Evolutionary conservation across 768 basidiomycete species (phyloP), one percentile per base, ranked within the genome.

Genomic region (Leccinum subgranulosum): DNA sequence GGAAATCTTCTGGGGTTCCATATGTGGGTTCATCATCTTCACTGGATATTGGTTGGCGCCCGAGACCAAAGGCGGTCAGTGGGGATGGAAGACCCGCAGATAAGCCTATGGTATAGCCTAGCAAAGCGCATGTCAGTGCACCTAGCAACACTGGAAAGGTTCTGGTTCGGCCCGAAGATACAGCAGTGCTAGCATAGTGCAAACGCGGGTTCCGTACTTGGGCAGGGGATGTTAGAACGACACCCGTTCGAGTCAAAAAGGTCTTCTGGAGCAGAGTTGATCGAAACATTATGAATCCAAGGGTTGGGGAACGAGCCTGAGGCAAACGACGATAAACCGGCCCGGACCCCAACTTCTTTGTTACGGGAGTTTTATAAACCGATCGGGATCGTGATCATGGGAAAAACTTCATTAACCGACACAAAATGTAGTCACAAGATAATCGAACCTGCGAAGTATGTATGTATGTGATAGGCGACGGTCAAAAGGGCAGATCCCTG

Each of bases 1-100:
- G 60, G 59, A 86, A 83, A 53, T 88, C 87, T 19, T 74, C 63
- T 1, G 76, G 73, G 9, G 82, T 73, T 12, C 84, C 87, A 61
- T 83, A 87, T 15, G 63, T 64, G 6, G 73, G 70, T 49, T 73
- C 34, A 14, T 51, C 53, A 6, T 58, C 60, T 19, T 31, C 49
- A 7, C 43, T 14, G 33, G 54, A 28, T 45, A 27, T 21, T 43
- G 43, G 55, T 7, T 2, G 49, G n/a, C 28, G 54, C 36, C 43
- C 23, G 21, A 48, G 27, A 48, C 47, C 47, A 17, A 66, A 47
- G 43, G 49, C 39, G 17, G 31, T 47, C 1, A 60, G 23, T 4
- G 52, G 56, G 12, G 59, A 62, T 34, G 59, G 49, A 19, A 31
- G n/a, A 52, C 29, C 23, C 7, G 49, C 1, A 1, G 43, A 58